Base-by-base conservation (phyloP, 2,329 filamentous ascomycete genomes). In the Aureobasidium zeae region DNA sequence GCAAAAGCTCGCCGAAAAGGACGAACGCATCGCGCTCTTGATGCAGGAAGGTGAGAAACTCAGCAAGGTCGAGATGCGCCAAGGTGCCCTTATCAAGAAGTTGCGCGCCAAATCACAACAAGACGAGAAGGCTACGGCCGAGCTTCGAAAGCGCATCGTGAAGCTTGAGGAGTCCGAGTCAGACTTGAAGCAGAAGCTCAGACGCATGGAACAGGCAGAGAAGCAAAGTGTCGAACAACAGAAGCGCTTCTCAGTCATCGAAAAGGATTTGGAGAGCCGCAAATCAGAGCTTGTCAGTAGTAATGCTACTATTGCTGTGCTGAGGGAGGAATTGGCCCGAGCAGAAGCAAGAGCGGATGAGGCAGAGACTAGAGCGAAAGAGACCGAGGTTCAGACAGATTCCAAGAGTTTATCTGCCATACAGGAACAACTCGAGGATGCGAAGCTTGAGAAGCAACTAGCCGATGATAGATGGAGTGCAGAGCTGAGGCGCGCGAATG, bases 1-100 rank as follows among this genome's bases (percentile, higher is more conserved):
- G 51, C 85, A 81, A 60, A 87, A 84, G 57, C 62, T 96, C 11
- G 83, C 86, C 1, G 87, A 94, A 55, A 94, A 87, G 57, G 88
- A 96, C 54, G 81, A 89, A 54, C 85, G 85, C 59, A 93, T 96
- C 55, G 86, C 88, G 2, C 68, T 88, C 34, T 68, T 98, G 10
- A 83, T 98, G 71, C 82, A 94, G 53, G 91, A 98, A 66, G 91
- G 93, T 0, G 84, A 91, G 54, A 87, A 83, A 52, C 71, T 96
- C 7, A 88, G 86, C 1, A 84, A 82, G 53, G 83, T 77, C 0
- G 91, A 98, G 60, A 76, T 95, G 62, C 86, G 87, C 56, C 81
- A 93, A 51, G 73, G 89, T 48, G 77, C 77, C 5, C 80, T 81
- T 3, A 84, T 96, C 55, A 94, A 91, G 62, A 88, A 86, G 56